Percentiles rank a stretch among this genome's conserved stretches.
phyloP scores from a whole-genome alignment of 2,329 filamentous ascomycete species.

The Scleromitrula shiraiana region DNA sequence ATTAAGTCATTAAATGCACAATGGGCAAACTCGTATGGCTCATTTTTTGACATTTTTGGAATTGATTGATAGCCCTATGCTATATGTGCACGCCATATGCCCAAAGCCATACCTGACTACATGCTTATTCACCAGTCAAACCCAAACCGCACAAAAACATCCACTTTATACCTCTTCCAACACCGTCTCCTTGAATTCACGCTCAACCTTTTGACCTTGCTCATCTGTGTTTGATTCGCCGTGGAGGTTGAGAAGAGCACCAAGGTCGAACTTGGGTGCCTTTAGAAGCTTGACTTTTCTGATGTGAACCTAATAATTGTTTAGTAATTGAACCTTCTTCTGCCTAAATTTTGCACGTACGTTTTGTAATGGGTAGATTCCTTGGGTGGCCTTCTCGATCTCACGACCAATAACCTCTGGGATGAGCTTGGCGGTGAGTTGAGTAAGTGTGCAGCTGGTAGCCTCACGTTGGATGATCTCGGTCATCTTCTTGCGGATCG shows the following conservation, averaged over 20 bases:
- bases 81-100: slow-evolving; percentile 29
- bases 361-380: slow-evolving; percentile 99
- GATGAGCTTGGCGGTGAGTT: slow-evolving; percentile 98
- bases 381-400: slow-evolving; percentile 99
- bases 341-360: slow-evolving; percentile 44
- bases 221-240: slow-evolving; percentile 96
- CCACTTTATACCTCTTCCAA: slow-evolving; percentile 79
- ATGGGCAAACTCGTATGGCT: not conserved
- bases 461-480: slow-evolving; percentile 99
- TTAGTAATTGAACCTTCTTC: slow-evolving; percentile 28
- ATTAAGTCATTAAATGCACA: no score
- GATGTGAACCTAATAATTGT: slow-evolving; percentile 77
- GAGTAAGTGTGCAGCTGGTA: slow-evolving; percentile 83
- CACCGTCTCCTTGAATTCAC: slow-evolving; percentile 98
- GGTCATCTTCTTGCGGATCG: slow-evolving; percentile 99
- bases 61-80: slow-evolving; percentile 27
- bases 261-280: slow-evolving; percentile 97
- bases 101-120: slow-evolving; percentile 30
- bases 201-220: slow-evolving; percentile 95
- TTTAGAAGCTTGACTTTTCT: slow-evolving; percentile 99
- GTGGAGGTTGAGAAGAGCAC: slow-evolving; percentile 91
- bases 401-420: slow-evolving; percentile 98
- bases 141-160: slow-evolving; percentile 19
- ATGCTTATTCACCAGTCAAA: slow-evolving; percentile 31
- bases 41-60: slow-evolving; percentile 16